Evolutionary conservation across 225 moss, liverwort and hornwort genomes (phyloP), one percentile per base, ranked within the genome.

Genomic region (Climacium dendroides): DNA sequence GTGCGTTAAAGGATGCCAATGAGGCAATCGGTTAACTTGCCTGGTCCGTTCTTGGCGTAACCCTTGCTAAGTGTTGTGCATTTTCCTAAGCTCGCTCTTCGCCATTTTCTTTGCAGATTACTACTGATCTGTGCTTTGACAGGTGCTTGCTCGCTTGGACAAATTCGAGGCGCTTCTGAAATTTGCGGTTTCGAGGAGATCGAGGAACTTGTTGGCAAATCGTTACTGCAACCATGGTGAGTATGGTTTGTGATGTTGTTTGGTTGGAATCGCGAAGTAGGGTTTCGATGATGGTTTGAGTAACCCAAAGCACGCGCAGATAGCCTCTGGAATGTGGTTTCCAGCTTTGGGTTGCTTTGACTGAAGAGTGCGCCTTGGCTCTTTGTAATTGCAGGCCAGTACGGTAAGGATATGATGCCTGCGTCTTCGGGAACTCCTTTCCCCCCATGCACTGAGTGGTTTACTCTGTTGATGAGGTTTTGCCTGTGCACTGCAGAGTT

Each of bases 401-500:
- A 87, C 80, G 89, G 89, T 91, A 91, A 89, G 74, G 74, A 82
- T 79, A 64, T 65, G 83, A 78, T 86, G 72, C 64, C 64, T 87
- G 71, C 71, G 71, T 81, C 78, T 81, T 84, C 50, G 70, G 83
- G 37, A 87, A 84, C 84, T 86, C 57, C 78, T 81, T 83, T 74
- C 30, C 79, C 67, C 75, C 53, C 73, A 55, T 87, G 55, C 54
- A 57, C 64, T 87, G 52, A 87, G 73, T 85, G 58, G 74, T 87
- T 78, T 74, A 82, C 54, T 89, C 54, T 83, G 66, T 55, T 89
- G 83, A 78, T 84, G 64, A 78, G 74, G 57, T 81, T 82, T 52
- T 82, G n/a, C 53, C 82, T 82, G 69, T 90, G 50, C 80, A 85
- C 72, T 92, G 80, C 92, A 98, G 98, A 95, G 94, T 92, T 96